A percentile compares a stretch with the other conserved stretches of the same genome.
Evolutionary conservation across 371 early-diverging fungal genomes (phyloP).

Genomic region (Mortierella sp.): DNA sequence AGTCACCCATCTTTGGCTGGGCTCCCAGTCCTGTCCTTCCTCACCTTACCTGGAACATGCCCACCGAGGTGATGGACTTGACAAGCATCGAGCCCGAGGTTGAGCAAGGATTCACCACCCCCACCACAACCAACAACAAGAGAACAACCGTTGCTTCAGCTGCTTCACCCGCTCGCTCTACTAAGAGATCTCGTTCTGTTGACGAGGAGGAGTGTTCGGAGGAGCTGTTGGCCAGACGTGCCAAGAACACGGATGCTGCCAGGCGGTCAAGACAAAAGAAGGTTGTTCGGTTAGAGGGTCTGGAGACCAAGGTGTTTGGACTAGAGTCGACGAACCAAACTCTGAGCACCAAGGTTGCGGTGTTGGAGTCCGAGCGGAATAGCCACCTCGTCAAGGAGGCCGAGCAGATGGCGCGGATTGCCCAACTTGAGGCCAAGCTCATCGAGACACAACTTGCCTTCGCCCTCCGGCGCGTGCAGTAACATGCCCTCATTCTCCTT

Average conservation of each 20-base stretch:
- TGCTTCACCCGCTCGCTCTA: not conserved
- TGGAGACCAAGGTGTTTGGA: conserved; percentile 82
- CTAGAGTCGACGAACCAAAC: conserved; percentile 84
- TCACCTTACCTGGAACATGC: not conserved
- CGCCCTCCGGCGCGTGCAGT: conserved; percentile 28
- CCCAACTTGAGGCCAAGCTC: conserved; percentile 77
- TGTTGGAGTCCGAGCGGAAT: conserved; percentile 79
- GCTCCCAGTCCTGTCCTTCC: conserved; percentile 10
- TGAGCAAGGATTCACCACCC: not conserved
- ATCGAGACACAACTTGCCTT: conserved; percentile 74
- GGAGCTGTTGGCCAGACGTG: conserved; percentile 79
- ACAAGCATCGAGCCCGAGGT: not conserved
- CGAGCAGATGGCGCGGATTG: conserved; percentile 76
- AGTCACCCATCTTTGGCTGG: conserved; percentile 2
- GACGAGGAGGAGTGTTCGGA: conserved; percentile 61
- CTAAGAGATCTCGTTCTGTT: conserved; percentile 17
- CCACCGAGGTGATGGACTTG: conserved; percentile 1
- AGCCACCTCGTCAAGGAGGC: conserved; percentile 73
- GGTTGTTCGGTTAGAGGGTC: conserved; percentile 82
- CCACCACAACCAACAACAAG: not conserved
- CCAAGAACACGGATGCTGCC: conserved; percentile 96
- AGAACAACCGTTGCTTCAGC: not conserved
- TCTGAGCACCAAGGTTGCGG: conserved; percentile 74
- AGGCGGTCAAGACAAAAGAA: conserved; percentile 93
- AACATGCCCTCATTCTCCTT: not conserved